phyloP scores from a whole-genome alignment of 2,329 filamentous ascomycete species.

The Pyricularia grisea region DNA sequence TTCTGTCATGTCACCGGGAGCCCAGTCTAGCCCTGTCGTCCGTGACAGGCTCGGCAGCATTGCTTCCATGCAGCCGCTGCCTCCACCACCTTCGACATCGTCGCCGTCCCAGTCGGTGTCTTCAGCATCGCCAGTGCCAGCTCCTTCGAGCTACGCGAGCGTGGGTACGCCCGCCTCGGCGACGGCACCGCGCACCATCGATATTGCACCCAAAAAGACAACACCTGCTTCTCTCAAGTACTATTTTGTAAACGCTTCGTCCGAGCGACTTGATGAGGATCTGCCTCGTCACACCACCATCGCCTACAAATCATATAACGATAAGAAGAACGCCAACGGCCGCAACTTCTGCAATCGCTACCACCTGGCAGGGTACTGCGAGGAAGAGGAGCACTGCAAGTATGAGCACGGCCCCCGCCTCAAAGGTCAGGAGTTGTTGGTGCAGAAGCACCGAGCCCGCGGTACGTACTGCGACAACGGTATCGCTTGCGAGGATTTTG shows the following conservation, averaged over 20 bases:
- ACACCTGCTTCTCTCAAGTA: slow-evolving; percentile 10
- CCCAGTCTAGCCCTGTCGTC: neutral
- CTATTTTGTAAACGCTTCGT: slow-evolving; percentile 19
- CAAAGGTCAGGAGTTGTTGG: slow-evolving; percentile 8
- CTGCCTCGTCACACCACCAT: slow-evolving; percentile 14
- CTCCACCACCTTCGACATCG: neutral
- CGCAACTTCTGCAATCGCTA: slow-evolving; percentile 14
- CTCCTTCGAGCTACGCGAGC: slow-evolving; percentile 4
- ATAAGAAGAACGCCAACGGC: slow-evolving; percentile 8
- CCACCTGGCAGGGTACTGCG: slow-evolving; percentile 12
- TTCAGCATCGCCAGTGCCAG: neutral
- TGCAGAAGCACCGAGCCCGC: slow-evolving; percentile 13
- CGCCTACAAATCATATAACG: slow-evolving; percentile 6
- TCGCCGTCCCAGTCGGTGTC: slow-evolving; percentile 13
- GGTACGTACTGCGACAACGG: slow-evolving; percentile 10
- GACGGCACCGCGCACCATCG: slow-evolving; percentile 11
- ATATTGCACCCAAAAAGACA: slow-evolving; percentile 17
- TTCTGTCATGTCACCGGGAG: neutral
- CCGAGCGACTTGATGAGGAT: slow-evolving; percentile 21
- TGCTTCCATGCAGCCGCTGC: slow-evolving; percentile 1
- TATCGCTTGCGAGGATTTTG: slow-evolving; percentile 10
- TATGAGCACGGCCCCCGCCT: slow-evolving; percentile 14
- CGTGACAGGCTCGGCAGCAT: slow-evolving; percentile 1
- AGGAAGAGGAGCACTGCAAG: slow-evolving; percentile 12
- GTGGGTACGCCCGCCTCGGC: neutral